Evolutionary conservation across 23 red algal genomes (phyloP).

Genomic region (Gracilaria vermiculophylla): DNA sequence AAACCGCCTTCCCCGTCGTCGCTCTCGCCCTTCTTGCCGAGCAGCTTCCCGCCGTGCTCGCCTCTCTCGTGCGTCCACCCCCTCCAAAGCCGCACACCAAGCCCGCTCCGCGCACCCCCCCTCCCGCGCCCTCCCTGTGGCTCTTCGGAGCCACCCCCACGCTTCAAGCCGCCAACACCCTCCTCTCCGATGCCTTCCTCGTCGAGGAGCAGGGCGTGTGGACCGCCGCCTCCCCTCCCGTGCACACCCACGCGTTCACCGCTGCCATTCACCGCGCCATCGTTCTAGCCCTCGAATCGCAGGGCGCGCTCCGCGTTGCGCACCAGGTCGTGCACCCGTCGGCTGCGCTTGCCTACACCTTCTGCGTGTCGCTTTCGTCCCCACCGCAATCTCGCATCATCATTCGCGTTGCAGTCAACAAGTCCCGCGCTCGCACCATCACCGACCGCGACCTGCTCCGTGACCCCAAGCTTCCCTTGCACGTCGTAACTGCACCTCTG

Average conservation of each 20-base stretch:
- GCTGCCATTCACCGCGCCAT: constrained; percentile 53
- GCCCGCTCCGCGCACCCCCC: background rate
- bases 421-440: constrained; percentile 17
- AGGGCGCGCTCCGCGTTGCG: constrained; percentile 19
- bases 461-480: background rate
- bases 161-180: background rate
- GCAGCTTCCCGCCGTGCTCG: constrained; percentile 42
- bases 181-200: constrained; percentile 44
- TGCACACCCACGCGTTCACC: constrained; percentile 23
- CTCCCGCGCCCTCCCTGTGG: constrained; percentile 16
- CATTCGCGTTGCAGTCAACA: background rate
- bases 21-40: constrained; percentile 44
- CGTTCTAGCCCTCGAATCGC: constrained; percentile 26
- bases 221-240: constrained; percentile 20
- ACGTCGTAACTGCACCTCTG: constrained; percentile 45
- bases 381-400: constrained; percentile 19
- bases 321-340: constrained; percentile 35
- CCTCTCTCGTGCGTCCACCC: constrained; percentile 23
- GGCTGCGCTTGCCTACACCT: constrained; percentile 20
- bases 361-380: constrained; percentile 19
- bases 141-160: constrained; percentile 30
- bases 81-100: background rate
- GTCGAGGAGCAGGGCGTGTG: background rate
- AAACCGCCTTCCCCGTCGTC: constrained; percentile 39
- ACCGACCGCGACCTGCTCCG: constrained; percentile 17